Evolutionary conservation across 495 filamentous ascomycete genomes (phyloP).

Genomic region (Hypomontagnella monticulosa): DNA sequence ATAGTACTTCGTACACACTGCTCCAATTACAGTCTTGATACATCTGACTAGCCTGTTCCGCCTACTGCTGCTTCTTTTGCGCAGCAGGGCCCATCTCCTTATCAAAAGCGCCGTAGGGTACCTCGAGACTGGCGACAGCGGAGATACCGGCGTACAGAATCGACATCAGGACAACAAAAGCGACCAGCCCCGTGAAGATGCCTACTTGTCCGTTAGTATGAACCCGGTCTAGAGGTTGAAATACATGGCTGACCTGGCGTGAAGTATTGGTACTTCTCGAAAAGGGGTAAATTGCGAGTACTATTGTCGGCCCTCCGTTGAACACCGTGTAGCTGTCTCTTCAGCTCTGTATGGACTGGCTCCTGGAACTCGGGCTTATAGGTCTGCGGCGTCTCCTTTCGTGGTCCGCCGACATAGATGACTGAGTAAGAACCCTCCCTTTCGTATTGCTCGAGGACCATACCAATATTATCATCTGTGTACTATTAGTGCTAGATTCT

Average conservation of each 20-base stretch:
- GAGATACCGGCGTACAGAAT: constrained; percentile 81
- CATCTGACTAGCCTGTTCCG: not conserved
- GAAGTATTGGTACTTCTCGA: constrained; percentile 92
- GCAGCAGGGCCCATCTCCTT: constrained; percentile 90
- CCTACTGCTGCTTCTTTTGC: constrained; percentile 82
- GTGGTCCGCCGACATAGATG: constrained; percentile 48
- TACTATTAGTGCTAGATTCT: constrained; percentile 19
- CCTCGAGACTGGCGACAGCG: constrained; percentile 80
- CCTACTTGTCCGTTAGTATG: constrained; percentile 56
- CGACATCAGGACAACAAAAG: constrained; percentile 68
- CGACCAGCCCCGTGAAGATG: constrained; percentile 82
- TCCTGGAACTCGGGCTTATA: constrained; percentile 59
- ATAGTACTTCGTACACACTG: constrained; percentile 39
- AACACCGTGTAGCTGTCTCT: constrained; percentile 47
- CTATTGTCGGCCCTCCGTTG: constrained; percentile 37
- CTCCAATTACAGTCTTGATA: constrained; percentile 29
- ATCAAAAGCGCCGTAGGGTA: constrained; percentile 93
- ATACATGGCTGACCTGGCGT: constrained; percentile 62
- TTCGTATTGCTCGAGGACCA: constrained; percentile 47
- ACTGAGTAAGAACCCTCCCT: constrained; percentile 57
- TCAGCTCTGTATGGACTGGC: constrained; percentile 59
- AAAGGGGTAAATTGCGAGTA: constrained; percentile 66
- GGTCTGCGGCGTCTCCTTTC: constrained; percentile 48
- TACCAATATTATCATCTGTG: constrained; percentile 53
- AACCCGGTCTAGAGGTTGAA: constrained; percentile 35